Conservation (phyloP, 2,329 filamentous ascomycete genomes). For the Hirsutella rhossiliensis region DNA sequence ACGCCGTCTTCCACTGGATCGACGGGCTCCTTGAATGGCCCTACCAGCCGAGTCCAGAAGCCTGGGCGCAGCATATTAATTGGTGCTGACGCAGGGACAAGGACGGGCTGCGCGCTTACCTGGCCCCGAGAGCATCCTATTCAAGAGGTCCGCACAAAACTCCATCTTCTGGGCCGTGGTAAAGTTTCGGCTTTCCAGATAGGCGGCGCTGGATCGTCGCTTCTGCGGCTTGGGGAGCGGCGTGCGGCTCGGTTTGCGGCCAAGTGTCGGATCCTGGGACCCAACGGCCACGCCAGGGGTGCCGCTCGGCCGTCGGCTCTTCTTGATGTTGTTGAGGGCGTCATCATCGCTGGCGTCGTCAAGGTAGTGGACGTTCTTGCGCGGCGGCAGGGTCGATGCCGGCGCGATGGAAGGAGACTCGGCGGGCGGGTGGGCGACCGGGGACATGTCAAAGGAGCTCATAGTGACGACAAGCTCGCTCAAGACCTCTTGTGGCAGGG, state of each 20-base stretch:
- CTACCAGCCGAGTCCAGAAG: constrained; percentile 55
- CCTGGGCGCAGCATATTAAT: constrained; percentile 22
- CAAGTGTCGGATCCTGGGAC: constrained; percentile 11
- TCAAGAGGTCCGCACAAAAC: constrained; percentile 46
- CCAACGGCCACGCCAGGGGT: constrained; percentile 4
- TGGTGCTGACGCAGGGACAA: not conserved
- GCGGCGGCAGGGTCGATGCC: constrained; percentile 10
- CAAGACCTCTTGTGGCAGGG: constrained; percentile 48
- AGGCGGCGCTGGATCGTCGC: constrained; percentile 19
- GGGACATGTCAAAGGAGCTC: constrained; percentile 37
- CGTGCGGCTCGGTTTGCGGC: constrained; percentile 14
- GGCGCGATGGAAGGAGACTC: constrained; percentile 10
- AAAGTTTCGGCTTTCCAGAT: constrained; percentile 19
- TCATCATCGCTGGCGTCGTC: constrained; percentile 31
- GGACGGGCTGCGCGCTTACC: constrained; percentile 22
- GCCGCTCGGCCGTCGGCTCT: constrained; percentile 27
- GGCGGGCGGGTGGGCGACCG: constrained; percentile 15
- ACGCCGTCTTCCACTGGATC: constrained; percentile 43
- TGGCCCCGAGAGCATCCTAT: constrained; percentile 49
- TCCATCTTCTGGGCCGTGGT: constrained; percentile 34
- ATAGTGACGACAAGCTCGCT: constrained; percentile 51
- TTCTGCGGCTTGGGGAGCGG: constrained; percentile 23
- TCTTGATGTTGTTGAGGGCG: constrained; percentile 18
- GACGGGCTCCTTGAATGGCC: constrained; percentile 48
- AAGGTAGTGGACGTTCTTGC: constrained; percentile 38